Percentiles rank a stretch among this genome's conserved stretches.
Conservation (phyloP, 345 rosid species). For the Eucalyptus pauciflora region DNA sequence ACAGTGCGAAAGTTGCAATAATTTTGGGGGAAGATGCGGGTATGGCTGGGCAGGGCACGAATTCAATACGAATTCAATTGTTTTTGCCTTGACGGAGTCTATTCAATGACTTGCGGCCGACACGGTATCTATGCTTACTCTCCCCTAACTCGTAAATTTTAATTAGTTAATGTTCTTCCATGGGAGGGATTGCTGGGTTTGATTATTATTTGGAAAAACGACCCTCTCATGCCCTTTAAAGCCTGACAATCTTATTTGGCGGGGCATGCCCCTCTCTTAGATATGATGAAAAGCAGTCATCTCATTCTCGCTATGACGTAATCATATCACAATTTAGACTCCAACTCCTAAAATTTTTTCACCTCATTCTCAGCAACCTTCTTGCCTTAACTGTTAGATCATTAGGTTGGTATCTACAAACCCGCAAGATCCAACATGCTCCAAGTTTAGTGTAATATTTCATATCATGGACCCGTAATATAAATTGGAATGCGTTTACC, state of each 20-base stretch:
- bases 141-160: not conserved
- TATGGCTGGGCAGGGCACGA: not conserved
- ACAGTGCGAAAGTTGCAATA: accelerated
- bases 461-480: too few species aligned
- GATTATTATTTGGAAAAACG: not conserved
- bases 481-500: too few species aligned
- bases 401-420: too few species aligned
- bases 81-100: too few species aligned
- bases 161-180: not conserved
- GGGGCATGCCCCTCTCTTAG: not conserved
- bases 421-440: too few species aligned
- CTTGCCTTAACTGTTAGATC: too few species aligned
- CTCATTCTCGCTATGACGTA: not conserved
- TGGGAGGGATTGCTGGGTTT: not conserved
- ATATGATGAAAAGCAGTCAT: not conserved
- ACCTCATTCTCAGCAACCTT: not conserved
- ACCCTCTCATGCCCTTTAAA: not conserved
- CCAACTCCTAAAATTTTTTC: not conserved
- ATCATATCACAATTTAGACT: not conserved
- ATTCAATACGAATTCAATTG: too few species aligned
- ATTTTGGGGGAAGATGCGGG: not conserved
- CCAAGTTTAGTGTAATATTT: too few species aligned
- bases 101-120: too few species aligned
- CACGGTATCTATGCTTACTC: not conserved
- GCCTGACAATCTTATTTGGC: not conserved